A percentile compares a stretch with the other conserved stretches of the same genome.
These are phyloP conservation scores for Datura wrightii DNA, from an alignment of 257 asterid species.

Conservation along the genomic window DNA sequence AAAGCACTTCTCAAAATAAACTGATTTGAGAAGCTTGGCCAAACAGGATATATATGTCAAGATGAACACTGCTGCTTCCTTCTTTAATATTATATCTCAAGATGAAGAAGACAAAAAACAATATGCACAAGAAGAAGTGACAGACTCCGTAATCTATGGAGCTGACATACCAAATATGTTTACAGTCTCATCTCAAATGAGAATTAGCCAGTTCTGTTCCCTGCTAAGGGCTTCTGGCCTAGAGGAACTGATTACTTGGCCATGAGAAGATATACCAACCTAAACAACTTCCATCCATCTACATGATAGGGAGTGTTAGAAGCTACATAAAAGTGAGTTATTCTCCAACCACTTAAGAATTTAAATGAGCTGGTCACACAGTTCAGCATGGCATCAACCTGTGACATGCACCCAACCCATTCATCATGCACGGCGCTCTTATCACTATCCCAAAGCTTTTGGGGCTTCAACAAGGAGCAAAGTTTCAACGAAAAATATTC, in stretches of 20 bases:
- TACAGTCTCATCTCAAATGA: not conserved
- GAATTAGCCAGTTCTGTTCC: not conserved
- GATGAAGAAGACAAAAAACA: not conserved
- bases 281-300: not conserved
- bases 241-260: not conserved
- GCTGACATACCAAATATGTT: not conserved
- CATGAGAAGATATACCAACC: slow-evolving; percentile 25
- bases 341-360: not conserved
- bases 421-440: not conserved
- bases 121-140: not conserved
- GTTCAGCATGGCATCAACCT: not conserved
- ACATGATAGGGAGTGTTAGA: not conserved
- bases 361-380: not conserved
- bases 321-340: not conserved
- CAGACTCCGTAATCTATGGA: not conserved
- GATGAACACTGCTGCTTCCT: not conserved
- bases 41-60: not conserved
- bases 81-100: not conserved
- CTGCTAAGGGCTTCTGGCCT: not conserved
- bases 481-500: slow-evolving; percentile 53
- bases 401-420: not conserved
- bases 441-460: slow-evolving; percentile 9
- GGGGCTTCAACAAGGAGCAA: slow-evolving; percentile 46
- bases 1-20: too few relatives aligned
- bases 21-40: too few relatives aligned